Conservation (phyloP, 805 yeast genomes). For the Suhomyces sp. region DNA sequence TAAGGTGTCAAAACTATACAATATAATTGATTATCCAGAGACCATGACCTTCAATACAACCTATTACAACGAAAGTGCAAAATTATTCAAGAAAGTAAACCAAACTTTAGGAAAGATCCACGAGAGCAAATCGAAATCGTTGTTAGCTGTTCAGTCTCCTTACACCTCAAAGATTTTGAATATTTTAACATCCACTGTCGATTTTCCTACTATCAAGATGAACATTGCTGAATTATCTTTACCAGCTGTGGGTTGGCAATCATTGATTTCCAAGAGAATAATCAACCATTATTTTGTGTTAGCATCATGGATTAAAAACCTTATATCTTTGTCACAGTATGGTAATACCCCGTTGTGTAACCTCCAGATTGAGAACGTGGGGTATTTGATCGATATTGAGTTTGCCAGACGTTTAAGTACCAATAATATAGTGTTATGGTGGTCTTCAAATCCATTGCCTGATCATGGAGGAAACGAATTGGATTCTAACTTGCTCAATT, state of each 20-base stretch:
- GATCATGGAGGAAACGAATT: conserved; percentile 82
- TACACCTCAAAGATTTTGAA: conserved; percentile 45
- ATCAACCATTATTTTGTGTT: conserved; percentile 69
- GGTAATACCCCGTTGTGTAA: conserved; percentile 87
- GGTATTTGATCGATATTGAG: conserved; percentile 77
- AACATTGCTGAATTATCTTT: conserved; percentile 54
- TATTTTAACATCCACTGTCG: conserved; percentile 45
- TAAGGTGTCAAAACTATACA: conserved; percentile 38
- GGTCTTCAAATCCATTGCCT: conserved; percentile 79
- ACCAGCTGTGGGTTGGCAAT: conserved; percentile 83
- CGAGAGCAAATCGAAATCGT: conserved; percentile 57
- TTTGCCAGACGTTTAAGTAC: conserved; percentile 75
- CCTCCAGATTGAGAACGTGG: conserved; percentile 70
- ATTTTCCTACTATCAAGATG: conserved; percentile 64
- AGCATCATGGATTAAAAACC: conserved; percentile 67
- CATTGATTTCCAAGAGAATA: conserved; percentile 58
- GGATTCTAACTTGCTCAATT: conserved; percentile 48
- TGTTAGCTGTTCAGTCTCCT: conserved; percentile 76
- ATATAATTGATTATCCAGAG: conserved; percentile 51
- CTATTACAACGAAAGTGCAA: conserved; percentile 52
- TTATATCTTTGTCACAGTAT: conserved; percentile 63
- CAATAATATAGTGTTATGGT: conserved; percentile 80
- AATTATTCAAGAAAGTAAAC: conserved; percentile 58
- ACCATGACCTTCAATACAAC: conserved; percentile 52
- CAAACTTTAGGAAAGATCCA: conserved; percentile 51